Evolutionary conservation across 768 basidiomycete species (phyloP), one percentile per base, ranked within the genome.

Genomic region (Lanmaoa rubissima): DNA sequence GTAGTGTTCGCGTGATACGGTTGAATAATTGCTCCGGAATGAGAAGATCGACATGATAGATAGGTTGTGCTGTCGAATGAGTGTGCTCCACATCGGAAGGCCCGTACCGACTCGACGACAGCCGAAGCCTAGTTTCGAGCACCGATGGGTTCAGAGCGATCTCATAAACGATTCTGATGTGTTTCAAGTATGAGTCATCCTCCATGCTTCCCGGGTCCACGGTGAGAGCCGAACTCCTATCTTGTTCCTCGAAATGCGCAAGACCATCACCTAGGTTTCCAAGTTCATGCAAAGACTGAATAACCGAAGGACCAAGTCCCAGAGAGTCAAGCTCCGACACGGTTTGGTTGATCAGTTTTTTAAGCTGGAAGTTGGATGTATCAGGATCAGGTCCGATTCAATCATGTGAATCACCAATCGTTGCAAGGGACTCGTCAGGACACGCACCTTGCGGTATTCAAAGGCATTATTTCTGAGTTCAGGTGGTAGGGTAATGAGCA

Each of bases 331-430:
- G 84, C 71, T 98, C 94, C 11, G 75, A 71, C 1, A 90, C 91
- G 38, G 94, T 82, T 66, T 86, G 80, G 60, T 91, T 90, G 62
- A 98, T 94, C 32, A 95, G 75, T 64, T 90, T 93, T 75, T 98
- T 97, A 54, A 98, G 84, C 90, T 96, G n/a, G 8, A 63, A 7
- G 13, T 36, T 4, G 28, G 14, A 17, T 12, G 36, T n/a, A 36
- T 41, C 32, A 21, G 36, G 36, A 10, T 45, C 31, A 39, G 13
- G 16, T n/a, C 17, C 5, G 36, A 28, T 28, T 28, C 28, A 28
- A 28, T 28, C 28, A 28, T 28, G 1, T 24, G 36, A 13, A 21
- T 8, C n/a, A 16, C 17, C 17, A 7, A 13, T 26, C 40, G 6
- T 3, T 2, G 21, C 21, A 24, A 24, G 28, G 17, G 19, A 26